Evolutionary conservation across 768 basidiomycete species (phyloP).

Genomic region (Dacryopinax spathularia): DNA sequence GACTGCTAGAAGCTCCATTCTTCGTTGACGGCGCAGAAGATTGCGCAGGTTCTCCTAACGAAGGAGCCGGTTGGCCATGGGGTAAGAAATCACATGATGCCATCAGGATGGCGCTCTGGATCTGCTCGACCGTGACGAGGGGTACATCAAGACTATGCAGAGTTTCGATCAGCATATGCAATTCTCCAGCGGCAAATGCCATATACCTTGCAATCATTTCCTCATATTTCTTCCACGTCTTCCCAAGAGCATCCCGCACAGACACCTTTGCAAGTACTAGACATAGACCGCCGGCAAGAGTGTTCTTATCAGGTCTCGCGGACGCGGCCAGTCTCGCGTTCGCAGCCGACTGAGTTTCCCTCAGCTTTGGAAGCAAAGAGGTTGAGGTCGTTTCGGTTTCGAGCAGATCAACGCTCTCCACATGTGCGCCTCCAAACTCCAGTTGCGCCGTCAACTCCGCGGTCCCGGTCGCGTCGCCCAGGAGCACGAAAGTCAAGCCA

Average conservation of each 20-base stretch:
- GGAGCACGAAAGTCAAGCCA: neutral
- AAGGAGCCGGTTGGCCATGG: neutral
- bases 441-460: neutral
- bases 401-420: neutral
- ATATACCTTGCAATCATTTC: neutral
- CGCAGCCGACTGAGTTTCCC: neutral
- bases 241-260: neutral
- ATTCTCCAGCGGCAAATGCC: neutral
- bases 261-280: neutral
- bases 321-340: neutral
- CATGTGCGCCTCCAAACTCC: neutral
- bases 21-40: no score
- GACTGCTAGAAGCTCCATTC: no score
- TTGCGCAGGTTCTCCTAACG: no score
- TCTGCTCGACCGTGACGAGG: neutral
- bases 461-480: neutral
- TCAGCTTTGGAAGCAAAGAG: neutral
- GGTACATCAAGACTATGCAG: neutral
- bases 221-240: neutral
- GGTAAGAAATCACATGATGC: neutral
- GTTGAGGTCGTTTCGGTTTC: neutral
- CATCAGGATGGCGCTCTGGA: neutral
- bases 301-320: neutral
- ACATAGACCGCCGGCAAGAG: neutral
- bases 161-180: no score